Conservation (phyloP, 1,139 yeast species). For the Lodderomyces parapsilosis region DNA sequence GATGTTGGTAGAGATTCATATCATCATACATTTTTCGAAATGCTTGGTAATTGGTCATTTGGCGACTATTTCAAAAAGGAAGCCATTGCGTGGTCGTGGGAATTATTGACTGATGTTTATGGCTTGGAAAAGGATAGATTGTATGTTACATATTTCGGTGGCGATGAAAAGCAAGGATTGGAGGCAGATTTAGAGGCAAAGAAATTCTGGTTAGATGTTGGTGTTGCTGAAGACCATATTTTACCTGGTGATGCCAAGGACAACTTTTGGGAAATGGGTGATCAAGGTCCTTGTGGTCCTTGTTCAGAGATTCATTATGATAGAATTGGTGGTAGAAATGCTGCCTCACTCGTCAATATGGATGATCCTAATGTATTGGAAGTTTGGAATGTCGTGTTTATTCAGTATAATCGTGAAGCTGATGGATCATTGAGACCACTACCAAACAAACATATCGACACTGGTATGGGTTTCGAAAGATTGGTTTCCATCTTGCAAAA, state of each 20-base stretch:
- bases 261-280: slow-evolving; percentile 99
- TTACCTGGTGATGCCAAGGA: slow-evolving; percentile 88
- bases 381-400: slow-evolving; percentile 96
- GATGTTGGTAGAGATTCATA: slow-evolving; percentile 98
- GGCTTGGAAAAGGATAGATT: slow-evolving; percentile 75
- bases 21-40: slow-evolving; percentile 97
- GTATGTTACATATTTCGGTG: slow-evolving; percentile 95
- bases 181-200: slow-evolving; percentile 95
- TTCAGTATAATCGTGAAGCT: slow-evolving; percentile 92
- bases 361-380: slow-evolving; percentile 98
- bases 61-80: slow-evolving; percentile 97
- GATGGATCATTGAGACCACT: slow-evolving; percentile 77
- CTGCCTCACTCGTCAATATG: slow-evolving; percentile 82
- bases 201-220: slow-evolving; percentile 78
- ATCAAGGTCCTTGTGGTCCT: slow-evolving; percentile 99
- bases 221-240: slow-evolving; percentile 89
- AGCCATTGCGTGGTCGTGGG: slow-evolving; percentile 90
- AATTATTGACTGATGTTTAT: slow-evolving; percentile 78
- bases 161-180: slow-evolving; percentile 79
- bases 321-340: slow-evolving; percentile 97
- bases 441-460: slow-evolving; percentile 94
- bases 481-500: slow-evolving; percentile 91
- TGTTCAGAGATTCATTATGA: slow-evolving; percentile 97
- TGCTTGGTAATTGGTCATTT: slow-evolving; percentile 99
- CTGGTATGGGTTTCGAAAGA: slow-evolving; percentile 99